phyloP scores from a whole-genome alignment of 305 asterid genomes.

The Ilex paraguariensis region DNA sequence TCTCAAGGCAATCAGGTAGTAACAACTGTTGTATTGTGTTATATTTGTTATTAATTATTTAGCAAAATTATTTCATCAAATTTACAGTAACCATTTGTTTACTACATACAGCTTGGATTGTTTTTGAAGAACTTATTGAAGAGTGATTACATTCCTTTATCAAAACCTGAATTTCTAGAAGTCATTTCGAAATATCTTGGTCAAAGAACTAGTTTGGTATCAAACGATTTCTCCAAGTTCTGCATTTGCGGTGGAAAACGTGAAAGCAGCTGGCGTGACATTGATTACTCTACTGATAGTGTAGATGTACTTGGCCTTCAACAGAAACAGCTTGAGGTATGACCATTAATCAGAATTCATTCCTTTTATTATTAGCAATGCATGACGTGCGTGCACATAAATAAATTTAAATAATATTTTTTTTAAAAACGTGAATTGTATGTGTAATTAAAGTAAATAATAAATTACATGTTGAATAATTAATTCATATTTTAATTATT shows the following conservation, averaged over 20 bases:
- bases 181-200: slow-evolving; percentile 58
- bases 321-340: slow-evolving; percentile 70
- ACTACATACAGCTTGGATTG: slow-evolving; percentile 58
- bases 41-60: slow-evolving; percentile 1
- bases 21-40: slow-evolving; percentile 1
- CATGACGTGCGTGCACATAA: too few relatives aligned
- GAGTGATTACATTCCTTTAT: slow-evolving; percentile 36
- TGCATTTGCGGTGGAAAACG: slow-evolving; percentile 71
- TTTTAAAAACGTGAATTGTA: too few relatives aligned
- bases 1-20: slow-evolving; percentile 84
- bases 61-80: slow-evolving; percentile 8
- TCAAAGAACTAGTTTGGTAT: slow-evolving; percentile 54
- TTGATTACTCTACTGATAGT: slow-evolving; percentile 26
- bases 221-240: slow-evolving; percentile 49
- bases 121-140: slow-evolving; percentile 56
- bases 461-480: too few relatives aligned
- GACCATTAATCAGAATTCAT: slow-evolving; percentile 1
- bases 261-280: slow-evolving; percentile 16
- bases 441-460: too few relatives aligned
- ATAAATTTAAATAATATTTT: too few relatives aligned
- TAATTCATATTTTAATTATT: too few relatives aligned
- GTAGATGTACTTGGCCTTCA: slow-evolving; percentile 53
- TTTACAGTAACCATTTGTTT: slow-evolving; percentile 13
- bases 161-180: slow-evolving; percentile 55
- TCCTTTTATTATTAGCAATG: neutral